These are phyloP conservation scores for Corymbia calophylla DNA, from an alignment of 441 rosid genomes.

Conservation along the genomic window DNA sequence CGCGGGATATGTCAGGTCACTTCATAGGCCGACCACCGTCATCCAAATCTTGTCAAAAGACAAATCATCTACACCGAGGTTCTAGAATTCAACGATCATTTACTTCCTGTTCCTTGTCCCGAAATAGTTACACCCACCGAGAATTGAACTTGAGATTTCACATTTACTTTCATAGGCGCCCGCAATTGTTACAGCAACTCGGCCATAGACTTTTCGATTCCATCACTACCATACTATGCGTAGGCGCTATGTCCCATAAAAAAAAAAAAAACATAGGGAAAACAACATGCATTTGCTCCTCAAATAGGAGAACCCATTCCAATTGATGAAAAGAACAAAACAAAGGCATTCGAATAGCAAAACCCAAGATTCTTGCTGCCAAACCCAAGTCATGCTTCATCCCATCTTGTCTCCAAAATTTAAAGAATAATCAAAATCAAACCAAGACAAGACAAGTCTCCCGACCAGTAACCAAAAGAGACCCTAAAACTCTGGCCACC, in stretches of 20 bases:
- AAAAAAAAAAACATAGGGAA: not conserved
- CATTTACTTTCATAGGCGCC: too few species aligned
- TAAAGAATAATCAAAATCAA: not conserved
- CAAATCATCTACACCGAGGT: not conserved
- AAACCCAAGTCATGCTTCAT: not conserved
- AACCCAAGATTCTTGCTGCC: not conserved
- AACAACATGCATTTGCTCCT: not conserved
- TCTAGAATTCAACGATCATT: not conserved
- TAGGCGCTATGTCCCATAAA: not conserved
- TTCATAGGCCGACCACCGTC: too few species aligned
- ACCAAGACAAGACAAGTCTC: not conserved
- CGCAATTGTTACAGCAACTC: not conserved
- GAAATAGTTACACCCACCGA: not conserved
- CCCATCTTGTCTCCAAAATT: not conserved
- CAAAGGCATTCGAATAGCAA: not conserved
- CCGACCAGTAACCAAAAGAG: not conserved
- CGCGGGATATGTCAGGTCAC: rapidly evolving
- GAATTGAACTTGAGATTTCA: not conserved
- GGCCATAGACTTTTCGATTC: too few species aligned
- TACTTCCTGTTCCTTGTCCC: not conserved
- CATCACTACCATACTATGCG: too few species aligned
- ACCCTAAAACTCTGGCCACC: not conserved
- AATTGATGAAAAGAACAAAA: not conserved
- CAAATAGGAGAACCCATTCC: not conserved
- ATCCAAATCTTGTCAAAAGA: not conserved